Base-by-base conservation (phyloP, 2,329 filamentous ascomycete genomes). In the Colletotrichum coccodes region DNA sequence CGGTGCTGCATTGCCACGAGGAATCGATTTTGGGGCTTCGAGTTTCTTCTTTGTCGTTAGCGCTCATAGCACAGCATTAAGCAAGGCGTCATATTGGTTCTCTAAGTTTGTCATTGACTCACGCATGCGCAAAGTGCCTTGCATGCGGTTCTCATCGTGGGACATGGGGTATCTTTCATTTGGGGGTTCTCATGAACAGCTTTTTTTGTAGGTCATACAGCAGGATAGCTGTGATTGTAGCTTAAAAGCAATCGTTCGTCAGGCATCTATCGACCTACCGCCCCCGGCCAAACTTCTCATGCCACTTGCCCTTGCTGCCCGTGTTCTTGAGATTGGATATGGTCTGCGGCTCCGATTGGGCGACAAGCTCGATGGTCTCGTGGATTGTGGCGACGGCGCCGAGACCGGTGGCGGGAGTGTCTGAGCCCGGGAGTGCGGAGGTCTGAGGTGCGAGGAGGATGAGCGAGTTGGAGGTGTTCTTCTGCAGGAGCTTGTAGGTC, bases 401-500 rank as follows among this genome's bases (percentile, higher is more conserved):
- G 2, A 91, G 72, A 12, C 81, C 80, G 2, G 77, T 14, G 30
- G 32, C 40, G 53, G 67, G 63, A n/a, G 57, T 53, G 16, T 63
- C 8, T 78, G 70, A 18, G 66, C 62, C 30, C 65, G 70, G 3
- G 56, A 57, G 5, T 2, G 62, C 42, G 6, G 73, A 52, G 26
- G 73, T 70, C 9, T 73, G 71, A 3, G 83, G 79, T 30, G 79
- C 76, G 36, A 91, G 80, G 3, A 91, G 76, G 73, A 91, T 86
- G 53, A 91, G 82, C n/a, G 87, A 86, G 75, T 91, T 91, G 52
- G 89, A 91, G 0, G 89, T 91, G 76, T 91, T 91, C 76, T 91
- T 91, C 74, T 91, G 89, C 34, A 87, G 87, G 53, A 91, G 82
- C 6, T 83, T 83, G 78, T 90, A 91, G 18, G 84, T 86, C 72